Base-by-base conservation (phyloP, 768 basidiomycete species). In the Suillus subluteus region DNA sequence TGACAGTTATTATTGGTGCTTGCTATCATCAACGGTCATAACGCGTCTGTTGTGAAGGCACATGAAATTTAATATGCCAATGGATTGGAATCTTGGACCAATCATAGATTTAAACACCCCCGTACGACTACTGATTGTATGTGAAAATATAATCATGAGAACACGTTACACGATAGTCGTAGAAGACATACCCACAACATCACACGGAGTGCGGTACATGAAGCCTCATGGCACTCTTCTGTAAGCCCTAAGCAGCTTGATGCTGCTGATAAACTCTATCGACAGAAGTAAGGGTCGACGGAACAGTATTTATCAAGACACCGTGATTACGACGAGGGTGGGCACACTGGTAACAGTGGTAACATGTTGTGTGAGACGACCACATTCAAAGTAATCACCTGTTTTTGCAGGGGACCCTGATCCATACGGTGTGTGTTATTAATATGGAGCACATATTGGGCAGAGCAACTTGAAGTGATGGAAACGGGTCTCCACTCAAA, bases 381-480 rank as follows among this genome's bases (percentile, higher is more conserved):
- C 23, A 15, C 23, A 40, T 16, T n/a, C 37, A 23, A 40, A 21
- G 21, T 21, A 21, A 56, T 12, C n/a, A 40, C 58, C 26, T 13
- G 16, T 8, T 16, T 12, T 35, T 35, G 32, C 54, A 12, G 3
- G 5, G 12, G 12, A 40, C 12, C 13, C 40, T 55, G 32, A 30
- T 55, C 32, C 55, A 56, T 35, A 56, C 55, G 21, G n/a, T n/a
- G 32, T 12, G 55, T 58, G 21, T 58, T 23, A 58, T 58, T 58
- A 23, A 58, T 58, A 58, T 23, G 4, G 11, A 35, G 11, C 11
- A 55, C 54, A 32, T 21, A 35, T 58, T 13, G 23, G 21, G 37
- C 56, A 38, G 21, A n/a, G n/a, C n/a, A n/a, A n/a, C n/a, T n/a
- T n/a, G n/a, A n/a, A 58, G 7, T 41, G 40, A 40, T 26, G 40